Base-by-base conservation (phyloP, 2,329 filamentous ascomycete species). In the Exserohilum rostratum region DNA sequence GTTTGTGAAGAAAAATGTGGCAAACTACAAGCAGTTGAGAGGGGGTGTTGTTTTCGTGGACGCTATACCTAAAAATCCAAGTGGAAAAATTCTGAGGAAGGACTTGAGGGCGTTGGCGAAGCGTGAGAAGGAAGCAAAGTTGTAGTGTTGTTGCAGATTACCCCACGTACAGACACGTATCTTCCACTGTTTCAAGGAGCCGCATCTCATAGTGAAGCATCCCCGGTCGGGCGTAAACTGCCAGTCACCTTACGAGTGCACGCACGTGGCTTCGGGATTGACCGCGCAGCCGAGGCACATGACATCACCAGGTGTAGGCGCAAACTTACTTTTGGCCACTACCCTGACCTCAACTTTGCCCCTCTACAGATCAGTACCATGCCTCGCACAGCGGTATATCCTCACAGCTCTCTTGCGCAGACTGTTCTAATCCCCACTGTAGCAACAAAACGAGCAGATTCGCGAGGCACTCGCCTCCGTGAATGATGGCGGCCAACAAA, bases 11-110 rank as follows among this genome's bases (percentile, higher is more conserved):
- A 39, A 33, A 13, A 69, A 69, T 20, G 68, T 74, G 15, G 70
- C 73, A 13, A 58, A 58, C 1, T 58, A 76, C 45, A 76, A 76
- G 64, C 68, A 71, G 55, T 51, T 76, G 29, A 66, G 72, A 20
- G 74, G 74, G n/a, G 73, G 73, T 4, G 73, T 76, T 3, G 60
- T 73, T 10, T 76, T 72, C 46, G 11, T 76, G 15, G 67, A 74
- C 45, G 66, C 58, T n/a, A 67, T 76, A 35, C 74, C 74, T 0
- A 76, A 76, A 60, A 72, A 65, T 44, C 66, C 71, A 11, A 57
- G 53, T 6, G 73, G 73, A 2, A 75, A 76, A 65, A 76, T 76
- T 35, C 40, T 76, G 54, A 64, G 73, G 35, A 76, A 73, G 53
- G 72, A 75, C 54, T 50, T 76, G 50, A 67, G 72, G 43, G 51